Evolutionary conservation across 331 rosid species (phyloP).

Genomic region (Spiraea crenata): DNA sequence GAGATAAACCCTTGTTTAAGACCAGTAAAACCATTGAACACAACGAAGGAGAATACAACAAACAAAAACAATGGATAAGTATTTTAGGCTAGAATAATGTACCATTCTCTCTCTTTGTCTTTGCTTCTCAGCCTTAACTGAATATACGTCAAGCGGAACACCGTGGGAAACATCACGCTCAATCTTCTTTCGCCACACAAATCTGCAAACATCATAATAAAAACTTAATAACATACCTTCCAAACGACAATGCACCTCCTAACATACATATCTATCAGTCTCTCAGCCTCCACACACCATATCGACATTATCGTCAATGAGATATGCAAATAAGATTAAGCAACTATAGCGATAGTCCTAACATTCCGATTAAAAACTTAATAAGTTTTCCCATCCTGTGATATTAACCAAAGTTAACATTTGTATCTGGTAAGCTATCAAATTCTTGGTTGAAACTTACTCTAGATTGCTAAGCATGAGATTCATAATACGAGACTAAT

Average conservation of each 20-base stretch:
- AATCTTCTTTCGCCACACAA: slow-evolving; percentile 97
- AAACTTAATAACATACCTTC: slow-evolving; percentile 1
- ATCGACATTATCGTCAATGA: background rate
- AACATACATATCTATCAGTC: background rate
- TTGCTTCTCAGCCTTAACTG: slow-evolving; percentile 72
- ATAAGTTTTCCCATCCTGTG: background rate
- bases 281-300: slow-evolving; percentile 2
- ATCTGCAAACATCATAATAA: slow-evolving; percentile 43
- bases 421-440: background rate
- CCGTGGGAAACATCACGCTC: slow-evolving; percentile 89
- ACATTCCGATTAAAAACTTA: background rate
- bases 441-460: background rate
- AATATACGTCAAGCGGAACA: slow-evolving; percentile 53
- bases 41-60: background rate
- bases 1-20: background rate
- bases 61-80: background rate
- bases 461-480: background rate
- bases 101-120: slow-evolving; percentile 90
- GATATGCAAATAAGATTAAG: background rate
- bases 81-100: slow-evolving; percentile 19
- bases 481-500: background rate
- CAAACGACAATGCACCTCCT: slow-evolving; percentile 8
- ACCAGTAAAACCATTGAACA: background rate
- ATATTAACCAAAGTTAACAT: background rate
- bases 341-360: background rate